Conservation (phyloP, 345 rosid species). For the Trapa incisa region DNA sequence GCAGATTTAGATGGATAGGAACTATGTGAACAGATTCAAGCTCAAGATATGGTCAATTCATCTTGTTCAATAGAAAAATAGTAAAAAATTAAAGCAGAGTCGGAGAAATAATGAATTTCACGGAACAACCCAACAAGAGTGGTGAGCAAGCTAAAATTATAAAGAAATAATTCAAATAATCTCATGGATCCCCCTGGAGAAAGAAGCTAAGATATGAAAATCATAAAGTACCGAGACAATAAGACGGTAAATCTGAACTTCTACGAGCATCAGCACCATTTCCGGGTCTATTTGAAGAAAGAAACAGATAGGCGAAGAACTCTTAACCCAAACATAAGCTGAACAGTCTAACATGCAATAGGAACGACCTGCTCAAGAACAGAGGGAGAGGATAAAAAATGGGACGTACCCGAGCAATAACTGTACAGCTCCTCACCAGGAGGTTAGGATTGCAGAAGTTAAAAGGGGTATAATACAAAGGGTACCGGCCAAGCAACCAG, state of each 20-base stretch:
- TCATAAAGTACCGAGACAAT: no score
- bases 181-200: background rate
- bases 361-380: background rate
- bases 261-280: no score
- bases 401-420: conserved; percentile 16
- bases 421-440: conserved; percentile 22
- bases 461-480: background rate
- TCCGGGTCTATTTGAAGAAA: background rate
- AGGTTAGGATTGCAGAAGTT: background rate
- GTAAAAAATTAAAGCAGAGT: no score
- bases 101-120: background rate
- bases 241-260: background rate
- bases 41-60: conserved; percentile 22
- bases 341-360: background rate
- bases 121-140: no score
- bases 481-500: background rate
- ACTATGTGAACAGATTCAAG: conserved; percentile 4
- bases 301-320: background rate
- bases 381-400: no score
- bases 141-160: background rate
- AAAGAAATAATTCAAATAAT: background rate
- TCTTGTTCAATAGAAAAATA: background rate
- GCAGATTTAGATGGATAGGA: background rate
- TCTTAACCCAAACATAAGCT: background rate
- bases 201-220: background rate